Evolutionary conservation across 352 stramenopile species (phyloP), one percentile per base, ranked within the genome.

Genomic region (Globisporangium nodosum): DNA sequence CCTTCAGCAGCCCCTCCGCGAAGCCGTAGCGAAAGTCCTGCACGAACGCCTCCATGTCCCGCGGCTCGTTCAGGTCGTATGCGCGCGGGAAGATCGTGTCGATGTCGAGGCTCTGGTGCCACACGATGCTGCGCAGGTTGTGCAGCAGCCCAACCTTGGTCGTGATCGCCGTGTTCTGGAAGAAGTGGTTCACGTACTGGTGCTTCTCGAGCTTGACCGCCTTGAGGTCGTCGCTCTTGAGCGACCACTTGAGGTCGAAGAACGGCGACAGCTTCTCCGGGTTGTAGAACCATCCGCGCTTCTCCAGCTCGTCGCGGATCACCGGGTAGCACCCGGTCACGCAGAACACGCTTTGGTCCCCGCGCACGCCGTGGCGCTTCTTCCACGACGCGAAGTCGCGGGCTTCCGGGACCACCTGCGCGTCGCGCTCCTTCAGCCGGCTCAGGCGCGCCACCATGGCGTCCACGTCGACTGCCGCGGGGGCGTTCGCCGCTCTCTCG

Each of bases 291-390:
- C 91, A 97, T 8, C 91, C 90, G 31, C 90, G 87, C 42, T 87
- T 78, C 56, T 96, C 73, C 2, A 97, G 70, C 27, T 90, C 86
- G 54, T 96, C 81, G 12, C 88, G 87, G 42, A 97, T 93, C 54
- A 93, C 91, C 3, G 91, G 91, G 58, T 97, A 97, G 81, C 87
- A 96, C 2, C 91, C 91, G 12, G 90, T 97, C 68, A 97, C 88
- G 50, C 71, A 78, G 51, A 97, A 97, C 31, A 97, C 91, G 48
- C 89, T 91, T 60, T 90, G 82, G 39, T 95, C 82, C 7, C 52
- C 43, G 0, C 66, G 54, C 4, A 97, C 75, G 8, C 79, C 84
- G 58, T 97, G 73, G 13, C 89, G 89, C 51, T 93, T 88, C 71
- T 96, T 97, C 90, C 90, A 97, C 21, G 90, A 85, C 48, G 60